phyloP scores from a whole-genome alignment of 2,329 filamentous ascomycete species.

The Microascus cirrosus region DNA sequence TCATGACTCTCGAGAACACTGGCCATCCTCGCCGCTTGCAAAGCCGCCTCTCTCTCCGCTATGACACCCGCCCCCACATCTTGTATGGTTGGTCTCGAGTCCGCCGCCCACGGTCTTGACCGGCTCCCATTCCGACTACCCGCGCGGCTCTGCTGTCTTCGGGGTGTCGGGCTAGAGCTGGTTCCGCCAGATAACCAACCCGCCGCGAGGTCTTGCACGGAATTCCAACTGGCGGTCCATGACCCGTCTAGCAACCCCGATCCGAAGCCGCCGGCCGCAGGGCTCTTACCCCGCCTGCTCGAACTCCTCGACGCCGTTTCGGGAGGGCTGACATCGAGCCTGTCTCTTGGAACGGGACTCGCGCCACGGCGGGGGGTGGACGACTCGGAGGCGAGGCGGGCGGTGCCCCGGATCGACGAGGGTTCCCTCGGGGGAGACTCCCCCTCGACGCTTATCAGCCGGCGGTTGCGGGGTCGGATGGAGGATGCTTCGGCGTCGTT shows the following conservation, averaged over 20 bases:
- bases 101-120: conserved; percentile 2
- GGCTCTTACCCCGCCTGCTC: background rate
- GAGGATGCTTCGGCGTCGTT: conserved; percentile 26
- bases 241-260: conserved; percentile 32
- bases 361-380: conserved; percentile 19
- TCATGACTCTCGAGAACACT: conserved; percentile 51
- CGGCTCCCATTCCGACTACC: background rate
- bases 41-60: conserved; percentile 38
- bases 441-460: conserved; percentile 21
- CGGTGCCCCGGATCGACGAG: conserved; percentile 21
- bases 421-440: conserved; percentile 14
- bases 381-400: conserved; percentile 11
- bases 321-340: conserved; percentile 10
- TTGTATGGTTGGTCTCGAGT: conserved; percentile 14
- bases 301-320: background rate
- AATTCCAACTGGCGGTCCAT: conserved; percentile 42
- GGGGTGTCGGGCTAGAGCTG: background rate
- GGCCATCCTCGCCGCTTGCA: conserved; percentile 45
- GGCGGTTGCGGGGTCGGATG: conserved; percentile 37
- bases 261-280: background rate
- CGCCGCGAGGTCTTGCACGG: conserved; percentile 36
- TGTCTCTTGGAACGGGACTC: conserved; percentile 36
- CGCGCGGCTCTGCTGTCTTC: background rate
- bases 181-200: conserved; percentile 1
- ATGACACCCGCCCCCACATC: conserved; percentile 44